Conservation (phyloP, 2,329 filamentous ascomycete species). For the Fusarium nodosum region DNA sequence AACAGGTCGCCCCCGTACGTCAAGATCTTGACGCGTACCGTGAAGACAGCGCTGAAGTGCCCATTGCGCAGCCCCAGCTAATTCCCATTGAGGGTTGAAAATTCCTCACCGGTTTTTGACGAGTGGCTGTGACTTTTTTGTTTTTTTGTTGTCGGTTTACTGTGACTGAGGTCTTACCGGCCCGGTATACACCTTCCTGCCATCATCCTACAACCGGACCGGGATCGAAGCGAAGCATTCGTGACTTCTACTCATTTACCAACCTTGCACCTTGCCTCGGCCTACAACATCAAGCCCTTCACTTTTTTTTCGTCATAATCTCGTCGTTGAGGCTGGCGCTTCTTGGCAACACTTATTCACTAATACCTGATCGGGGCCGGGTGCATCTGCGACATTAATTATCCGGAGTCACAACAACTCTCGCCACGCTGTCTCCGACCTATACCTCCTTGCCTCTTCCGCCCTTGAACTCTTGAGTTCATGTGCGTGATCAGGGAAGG, state of each 20-base stretch:
- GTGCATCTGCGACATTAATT: slow-evolving; percentile 25
- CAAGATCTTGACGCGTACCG: slow-evolving; percentile 35
- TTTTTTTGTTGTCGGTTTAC: slow-evolving; percentile 19
- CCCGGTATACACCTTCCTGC: slow-evolving; percentile 13
- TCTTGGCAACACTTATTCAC: slow-evolving; percentile 38
- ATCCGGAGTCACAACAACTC: slow-evolving; percentile 26
- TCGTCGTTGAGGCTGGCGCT: slow-evolving; percentile 23
- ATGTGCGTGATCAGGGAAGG: slow-evolving; percentile 6
- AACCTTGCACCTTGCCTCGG: slow-evolving; percentile 15
- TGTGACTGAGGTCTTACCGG: slow-evolving; percentile 26
- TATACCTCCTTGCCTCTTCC: neutral
- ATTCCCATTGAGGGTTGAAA: slow-evolving; percentile 53
- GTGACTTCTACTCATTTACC: slow-evolving; percentile 19
- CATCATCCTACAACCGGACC: slow-evolving; percentile 31
- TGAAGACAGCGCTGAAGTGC: slow-evolving; percentile 48
- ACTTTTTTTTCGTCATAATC: slow-evolving; percentile 27
- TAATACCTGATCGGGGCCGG: slow-evolving; percentile 40
- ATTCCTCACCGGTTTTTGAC: neutral
- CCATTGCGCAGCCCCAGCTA: slow-evolving; percentile 49
- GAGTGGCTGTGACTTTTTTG: slow-evolving; percentile 19
- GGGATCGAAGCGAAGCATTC: slow-evolving; percentile 22
- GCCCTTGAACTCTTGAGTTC: slow-evolving; percentile 15
- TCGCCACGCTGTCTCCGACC: slow-evolving; percentile 4
- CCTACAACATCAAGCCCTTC: slow-evolving; percentile 5
- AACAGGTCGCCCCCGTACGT: slow-evolving; percentile 58